These are phyloP conservation scores for Melanomma pulvis-pyrius DNA, from an alignment of 495 filamentous ascomycete species.

Conservation along the genomic window DNA sequence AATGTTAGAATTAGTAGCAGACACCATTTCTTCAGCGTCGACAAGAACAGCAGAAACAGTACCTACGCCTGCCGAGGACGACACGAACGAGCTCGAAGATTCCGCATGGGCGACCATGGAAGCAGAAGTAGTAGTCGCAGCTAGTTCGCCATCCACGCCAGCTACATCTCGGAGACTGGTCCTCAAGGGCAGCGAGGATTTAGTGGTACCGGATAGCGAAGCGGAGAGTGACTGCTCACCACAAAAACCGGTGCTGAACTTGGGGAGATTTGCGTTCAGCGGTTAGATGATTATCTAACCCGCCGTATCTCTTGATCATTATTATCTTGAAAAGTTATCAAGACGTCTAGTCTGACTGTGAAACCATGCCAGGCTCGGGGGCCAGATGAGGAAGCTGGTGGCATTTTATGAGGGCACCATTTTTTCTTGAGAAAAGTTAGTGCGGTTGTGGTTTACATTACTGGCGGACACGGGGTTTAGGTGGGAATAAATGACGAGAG, in stretches of 20 bases:
- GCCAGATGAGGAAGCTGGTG: no score
- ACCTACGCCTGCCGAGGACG: neutral
- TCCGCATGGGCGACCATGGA: slow-evolving; percentile 23
- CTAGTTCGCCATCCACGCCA: slow-evolving; percentile 5
- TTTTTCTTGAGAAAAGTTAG: no score
- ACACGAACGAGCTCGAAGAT: slow-evolving; percentile 12
- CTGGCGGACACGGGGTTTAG: no score
- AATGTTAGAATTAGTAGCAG: neutral
- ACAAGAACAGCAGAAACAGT: neutral
- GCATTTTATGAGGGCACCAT: no score
- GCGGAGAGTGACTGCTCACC: slow-evolving; percentile 45
- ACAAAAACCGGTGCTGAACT: slow-evolving; percentile 34
- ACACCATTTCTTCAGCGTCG: neutral
- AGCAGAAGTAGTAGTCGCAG: slow-evolving; percentile 26
- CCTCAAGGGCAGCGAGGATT: slow-evolving; percentile 72
- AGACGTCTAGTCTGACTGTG: no score
- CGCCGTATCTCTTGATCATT: no score
- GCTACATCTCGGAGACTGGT: slow-evolving; percentile 33
- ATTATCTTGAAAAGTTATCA: no score
- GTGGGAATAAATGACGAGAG: no score
- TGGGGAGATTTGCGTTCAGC: slow-evolving; percentile 44
- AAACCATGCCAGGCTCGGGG: no score
- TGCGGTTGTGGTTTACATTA: no score
- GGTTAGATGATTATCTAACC: slow-evolving; percentile 2
- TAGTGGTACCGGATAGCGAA: slow-evolving; percentile 71